phyloP scores from a whole-genome alignment of 164 flowering plant genomes.

The Euptelea pleiosperma region DNA sequence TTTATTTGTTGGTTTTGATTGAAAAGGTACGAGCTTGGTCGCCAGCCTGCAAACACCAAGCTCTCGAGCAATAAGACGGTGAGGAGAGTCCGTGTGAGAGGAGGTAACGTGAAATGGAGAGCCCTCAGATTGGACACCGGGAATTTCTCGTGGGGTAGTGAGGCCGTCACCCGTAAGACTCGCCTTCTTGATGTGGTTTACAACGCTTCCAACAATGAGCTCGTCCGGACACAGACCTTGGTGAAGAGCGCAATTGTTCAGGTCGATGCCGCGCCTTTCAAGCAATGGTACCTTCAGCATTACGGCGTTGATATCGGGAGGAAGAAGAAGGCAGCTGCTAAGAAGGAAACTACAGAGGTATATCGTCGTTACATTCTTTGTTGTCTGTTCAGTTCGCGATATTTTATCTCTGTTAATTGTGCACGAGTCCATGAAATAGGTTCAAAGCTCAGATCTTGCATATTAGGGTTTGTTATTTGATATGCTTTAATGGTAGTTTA shows the following conservation, averaged over 20 bases:
- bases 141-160: conserved; percentile 35
- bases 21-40: conserved; percentile 32
- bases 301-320: conserved; percentile 30
- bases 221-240: conserved; percentile 31
- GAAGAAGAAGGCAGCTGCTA: conserved; percentile 26
- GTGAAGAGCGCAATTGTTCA: conserved; percentile 35
- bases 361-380: too few species aligned
- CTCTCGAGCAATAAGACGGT: conserved; percentile 36
- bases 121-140: conserved; percentile 32
- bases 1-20: background rate
- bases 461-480: too few species aligned
- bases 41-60: conserved; percentile 34
- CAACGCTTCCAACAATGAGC: conserved; percentile 37
- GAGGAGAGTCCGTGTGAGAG: conserved; percentile 30
- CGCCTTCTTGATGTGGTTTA: conserved; percentile 33
- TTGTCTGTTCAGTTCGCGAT: too few species aligned
- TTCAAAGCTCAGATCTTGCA: too few species aligned
- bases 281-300: conserved; percentile 33
- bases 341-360: conserved; percentile 30
- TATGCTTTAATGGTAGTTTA: too few species aligned
- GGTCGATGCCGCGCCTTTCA: conserved; percentile 33
- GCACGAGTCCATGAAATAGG: too few species aligned
- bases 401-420: too few species aligned
- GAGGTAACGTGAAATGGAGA: conserved; percentile 36
- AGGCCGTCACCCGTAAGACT: conserved; percentile 29